phyloP scores from a whole-genome alignment of 768 basidiomycete species.

The Collybia sp. region DNA sequence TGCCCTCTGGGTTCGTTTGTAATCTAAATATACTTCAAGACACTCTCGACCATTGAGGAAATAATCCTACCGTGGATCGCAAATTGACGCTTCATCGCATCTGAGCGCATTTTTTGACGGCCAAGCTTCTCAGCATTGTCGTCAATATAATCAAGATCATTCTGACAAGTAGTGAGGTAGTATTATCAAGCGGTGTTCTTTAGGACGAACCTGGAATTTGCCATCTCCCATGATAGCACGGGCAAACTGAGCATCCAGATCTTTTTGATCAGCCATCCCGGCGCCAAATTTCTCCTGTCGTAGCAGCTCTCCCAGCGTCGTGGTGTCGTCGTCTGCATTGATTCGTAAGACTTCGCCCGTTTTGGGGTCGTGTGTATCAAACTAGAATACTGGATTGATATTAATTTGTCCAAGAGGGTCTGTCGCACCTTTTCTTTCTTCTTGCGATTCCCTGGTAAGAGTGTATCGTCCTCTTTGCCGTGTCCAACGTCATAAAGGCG shows the following conservation, averaged over 20 bases:
- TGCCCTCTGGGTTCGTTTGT: conserved; percentile 90
- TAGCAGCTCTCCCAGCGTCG: conserved; percentile 86
- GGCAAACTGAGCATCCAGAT: conserved; percentile 88
- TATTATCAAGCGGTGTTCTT: neutral
- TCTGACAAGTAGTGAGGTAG: conserved; percentile 32
- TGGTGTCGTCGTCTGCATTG: conserved; percentile 87
- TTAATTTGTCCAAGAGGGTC: conserved; percentile 1
- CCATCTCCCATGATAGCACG: conserved; percentile 83
- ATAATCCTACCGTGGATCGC: conserved; percentile 83
- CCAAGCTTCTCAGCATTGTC: conserved; percentile 94
- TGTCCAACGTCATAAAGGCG: conserved; percentile 88
- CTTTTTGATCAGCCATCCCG: conserved; percentile 87
- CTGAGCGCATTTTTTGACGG: conserved; percentile 91
- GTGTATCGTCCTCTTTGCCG: conserved; percentile 53
- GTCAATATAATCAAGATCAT: conserved; percentile 91
- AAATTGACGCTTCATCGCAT: conserved; percentile 95
- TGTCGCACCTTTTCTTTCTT: conserved; percentile 62
- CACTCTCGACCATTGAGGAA: too few species aligned
- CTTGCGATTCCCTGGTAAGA: conserved; percentile 65
- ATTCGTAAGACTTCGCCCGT: conserved; percentile 87
- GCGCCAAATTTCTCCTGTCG: conserved; percentile 90
- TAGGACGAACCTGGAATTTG: conserved; percentile 66
- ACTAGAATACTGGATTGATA: conserved; percentile 29
- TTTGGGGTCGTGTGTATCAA: conserved; percentile 86
- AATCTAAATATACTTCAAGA: conserved; percentile 50